Evolutionary conservation across 331 rosid species (phyloP).

Genomic region (Acacia concinna): DNA sequence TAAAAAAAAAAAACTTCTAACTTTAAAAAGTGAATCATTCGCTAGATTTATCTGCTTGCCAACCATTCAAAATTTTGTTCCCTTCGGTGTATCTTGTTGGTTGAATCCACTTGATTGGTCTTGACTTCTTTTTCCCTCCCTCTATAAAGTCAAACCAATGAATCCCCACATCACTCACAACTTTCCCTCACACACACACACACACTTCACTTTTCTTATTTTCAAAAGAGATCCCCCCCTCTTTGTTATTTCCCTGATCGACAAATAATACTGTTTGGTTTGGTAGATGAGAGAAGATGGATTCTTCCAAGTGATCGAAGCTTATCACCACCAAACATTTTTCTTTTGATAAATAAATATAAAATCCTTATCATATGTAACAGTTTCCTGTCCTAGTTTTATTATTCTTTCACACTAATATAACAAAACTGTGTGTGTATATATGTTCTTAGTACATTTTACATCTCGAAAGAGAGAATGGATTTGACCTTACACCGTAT

Average conservation of each 20-base stretch:
- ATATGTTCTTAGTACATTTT: background rate
- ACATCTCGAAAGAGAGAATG: background rate
- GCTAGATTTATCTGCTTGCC: constrained; percentile 20
- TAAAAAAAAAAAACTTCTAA: constrained; percentile 17
- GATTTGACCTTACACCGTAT: background rate
- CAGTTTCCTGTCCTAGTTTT: background rate
- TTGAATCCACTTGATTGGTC: constrained; percentile 33
- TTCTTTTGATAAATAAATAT: background rate
- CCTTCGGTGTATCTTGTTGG: constrained; percentile 30
- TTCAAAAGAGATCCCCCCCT: background rate
- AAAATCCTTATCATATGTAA: background rate
- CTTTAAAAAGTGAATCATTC: constrained; percentile 36
- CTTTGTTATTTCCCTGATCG: background rate
- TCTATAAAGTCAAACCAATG: constrained; percentile 23
- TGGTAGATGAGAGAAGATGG: background rate
- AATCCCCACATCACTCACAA: constrained; percentile 18
- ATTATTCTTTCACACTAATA: background rate
- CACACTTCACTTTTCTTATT: background rate
- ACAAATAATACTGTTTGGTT: background rate
- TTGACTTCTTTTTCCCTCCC: constrained; percentile 17
- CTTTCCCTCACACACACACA: background rate
- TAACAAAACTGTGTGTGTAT: background rate
- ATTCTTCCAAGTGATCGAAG: background rate
- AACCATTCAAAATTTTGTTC: constrained; percentile 38
- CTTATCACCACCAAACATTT: background rate